Conservation (phyloP, 2,329 filamentous ascomycete species). For the Mycosphaerelloides madeirae region DNA sequence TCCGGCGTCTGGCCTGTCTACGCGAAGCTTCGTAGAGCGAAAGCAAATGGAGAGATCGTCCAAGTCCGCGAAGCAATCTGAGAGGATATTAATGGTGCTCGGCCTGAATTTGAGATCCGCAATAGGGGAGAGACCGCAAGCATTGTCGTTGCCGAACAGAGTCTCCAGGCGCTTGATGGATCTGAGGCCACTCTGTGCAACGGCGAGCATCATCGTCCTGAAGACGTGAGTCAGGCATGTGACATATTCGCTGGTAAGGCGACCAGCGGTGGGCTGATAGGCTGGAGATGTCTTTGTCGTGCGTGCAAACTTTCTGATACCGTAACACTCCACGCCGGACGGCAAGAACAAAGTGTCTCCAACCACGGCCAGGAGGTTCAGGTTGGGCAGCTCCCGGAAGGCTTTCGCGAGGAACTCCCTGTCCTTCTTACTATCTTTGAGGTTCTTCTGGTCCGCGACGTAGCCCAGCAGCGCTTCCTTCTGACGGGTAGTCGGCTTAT, state of each 20-base stretch:
- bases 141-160: not conserved
- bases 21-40: slow-evolving; percentile 7
- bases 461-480: slow-evolving; percentile 25
- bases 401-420: slow-evolving; percentile 21
- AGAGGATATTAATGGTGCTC: slow-evolving; percentile 6
- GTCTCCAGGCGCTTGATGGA: slow-evolving; percentile 15
- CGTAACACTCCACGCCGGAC: slow-evolving; percentile 14
- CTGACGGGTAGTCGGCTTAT: slow-evolving; percentile 19
- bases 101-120: slow-evolving; percentile 16
- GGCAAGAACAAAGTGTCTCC: slow-evolving; percentile 10
- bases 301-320: slow-evolving; percentile 18
- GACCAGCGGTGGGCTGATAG: slow-evolving; percentile 3
- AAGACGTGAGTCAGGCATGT: slow-evolving; percentile 18
- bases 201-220: slow-evolving; percentile 13
- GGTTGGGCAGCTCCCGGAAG: slow-evolving; percentile 18
- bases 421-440: slow-evolving; percentile 17
- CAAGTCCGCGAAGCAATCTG: slow-evolving; percentile 12
- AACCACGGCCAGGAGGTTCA: slow-evolving; percentile 12
- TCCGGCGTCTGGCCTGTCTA: slow-evolving; percentile 2
- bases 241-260: slow-evolving; percentile 8
- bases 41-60: slow-evolving; percentile 13
- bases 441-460: slow-evolving; percentile 22
- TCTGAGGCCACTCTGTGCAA: slow-evolving; percentile 16
- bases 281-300: slow-evolving; percentile 13
- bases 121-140: slow-evolving; percentile 7